Percentiles rank a stretch among this genome's conserved stretches.
Conservation (phyloP, 2,329 filamentous ascomycete genomes). For the Colletotrichum lentis region DNA sequence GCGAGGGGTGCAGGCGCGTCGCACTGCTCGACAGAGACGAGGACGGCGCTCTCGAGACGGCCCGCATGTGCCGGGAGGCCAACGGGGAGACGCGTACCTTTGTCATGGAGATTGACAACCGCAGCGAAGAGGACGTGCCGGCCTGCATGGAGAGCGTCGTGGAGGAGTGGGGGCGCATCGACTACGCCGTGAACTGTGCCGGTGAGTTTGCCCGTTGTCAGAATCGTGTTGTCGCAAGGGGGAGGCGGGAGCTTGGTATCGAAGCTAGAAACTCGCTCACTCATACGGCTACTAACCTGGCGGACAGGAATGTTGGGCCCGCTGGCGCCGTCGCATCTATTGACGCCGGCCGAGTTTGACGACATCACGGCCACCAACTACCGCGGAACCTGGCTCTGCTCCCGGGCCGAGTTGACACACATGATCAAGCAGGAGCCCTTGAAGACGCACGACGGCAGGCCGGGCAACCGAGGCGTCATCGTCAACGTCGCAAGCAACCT, state of each 20-base stretch:
- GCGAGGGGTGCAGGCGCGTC: constrained; percentile 54
- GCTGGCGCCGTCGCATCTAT: constrained; percentile 48
- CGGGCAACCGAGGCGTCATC: constrained; percentile 51
- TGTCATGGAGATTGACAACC: constrained; percentile 47
- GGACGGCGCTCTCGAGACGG: constrained; percentile 46
- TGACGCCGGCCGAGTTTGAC: constrained; percentile 52
- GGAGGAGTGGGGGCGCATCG: constrained; percentile 50
- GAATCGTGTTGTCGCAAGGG: too few species aligned
- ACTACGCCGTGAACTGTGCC: constrained; percentile 58
- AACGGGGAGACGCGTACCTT: constrained; percentile 43
- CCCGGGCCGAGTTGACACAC: constrained; percentile 51
- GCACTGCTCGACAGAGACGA: constrained; percentile 52
- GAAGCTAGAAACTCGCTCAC: background rate
- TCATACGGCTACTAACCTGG: background rate
- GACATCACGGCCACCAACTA: constrained; percentile 54
- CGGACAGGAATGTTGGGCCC: constrained; percentile 49
- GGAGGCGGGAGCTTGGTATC: background rate
- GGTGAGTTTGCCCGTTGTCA: constrained; percentile 41
- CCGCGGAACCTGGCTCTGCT: constrained; percentile 56
- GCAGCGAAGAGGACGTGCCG: constrained; percentile 47
- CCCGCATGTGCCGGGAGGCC: constrained; percentile 43
- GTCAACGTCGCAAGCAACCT: constrained; percentile 57
- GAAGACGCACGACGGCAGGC: constrained; percentile 54
- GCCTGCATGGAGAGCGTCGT: constrained; percentile 46
- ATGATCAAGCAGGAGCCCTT: constrained; percentile 56